Base-by-base conservation (phyloP, 2,329 filamentous ascomycete species). In the Sodiomyces alkalinus region DNA sequence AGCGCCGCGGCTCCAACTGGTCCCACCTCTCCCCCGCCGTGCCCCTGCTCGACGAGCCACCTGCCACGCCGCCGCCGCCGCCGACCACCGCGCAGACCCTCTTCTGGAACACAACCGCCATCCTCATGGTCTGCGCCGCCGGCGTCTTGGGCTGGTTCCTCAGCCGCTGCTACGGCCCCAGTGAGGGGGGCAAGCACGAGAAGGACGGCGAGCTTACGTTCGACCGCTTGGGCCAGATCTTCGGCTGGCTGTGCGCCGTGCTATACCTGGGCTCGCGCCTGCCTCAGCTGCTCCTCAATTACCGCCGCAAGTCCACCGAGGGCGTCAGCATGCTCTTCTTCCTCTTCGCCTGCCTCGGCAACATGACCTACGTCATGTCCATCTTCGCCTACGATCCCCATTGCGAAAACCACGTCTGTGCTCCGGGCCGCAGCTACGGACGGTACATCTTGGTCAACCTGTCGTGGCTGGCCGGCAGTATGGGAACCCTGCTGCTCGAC, bases 281-380 rank as follows among this genome's bases (percentile, higher is more conserved):
- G 6, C 90, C 90, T 0, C 90, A 98, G 56, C 64, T 98, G 2
- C 63, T 94, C 6, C 70, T 96, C 29, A 98, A 96, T 53, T 92
- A 82, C 58, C 73, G 81, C 13, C 77, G 90, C 37, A 92, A 92
- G 57, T 86, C 78, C 23, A 94, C 86, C 1, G 86, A 96, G 31
- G 90, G 90, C 4, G 77, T 98, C 13, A 87, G 80, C 39, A 74
- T 94, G 56, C 66, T 96, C 8, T 98, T 96, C 56, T 96, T 96
- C 58, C 62, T 96, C 14, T 96, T 98, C 49, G 90, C 90, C 4
- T 96, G 87, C 47, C 71, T 96, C 5, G 90, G 90, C 3, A 98
- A 98, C 49, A 52, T 93, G 39, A 94, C 86, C 0, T 96, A 92
- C 45, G 86, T 94, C 12, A 59, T 93, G 20, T 86, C 78, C 20